These are phyloP conservation scores for Tetrahymena thermophila DNA, from an alignment of 73 alveolate genomes.

Conservation along the genomic window DNA sequence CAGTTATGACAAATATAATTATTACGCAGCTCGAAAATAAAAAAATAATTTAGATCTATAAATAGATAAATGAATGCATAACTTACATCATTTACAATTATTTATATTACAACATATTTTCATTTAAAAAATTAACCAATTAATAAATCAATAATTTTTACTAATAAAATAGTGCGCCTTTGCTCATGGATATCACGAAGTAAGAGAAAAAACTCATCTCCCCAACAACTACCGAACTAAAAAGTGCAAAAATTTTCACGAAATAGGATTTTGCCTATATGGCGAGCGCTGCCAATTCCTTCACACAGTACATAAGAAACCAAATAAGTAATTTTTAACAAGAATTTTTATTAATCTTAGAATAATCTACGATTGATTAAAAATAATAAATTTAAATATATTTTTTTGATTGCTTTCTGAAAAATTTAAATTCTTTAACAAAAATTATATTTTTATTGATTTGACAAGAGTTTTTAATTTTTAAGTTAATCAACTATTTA, in stretches of 20 bases:
- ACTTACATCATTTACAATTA: background rate
- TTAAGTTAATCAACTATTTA: background rate
- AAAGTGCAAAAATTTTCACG: slow-evolving; percentile 16
- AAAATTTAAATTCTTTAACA: too few relatives aligned
- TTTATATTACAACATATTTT: background rate
- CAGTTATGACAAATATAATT: background rate
- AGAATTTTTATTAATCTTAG: background rate
- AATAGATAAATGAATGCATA: background rate
- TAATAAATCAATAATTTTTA: too few relatives aligned
- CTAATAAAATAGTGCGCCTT: slow-evolving; percentile 31
- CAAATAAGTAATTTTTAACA: background rate
- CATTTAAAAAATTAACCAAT: too few relatives aligned
- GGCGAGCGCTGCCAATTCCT: background rate
- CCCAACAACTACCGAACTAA: slow-evolving; percentile 30
- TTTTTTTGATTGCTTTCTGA: too few relatives aligned
- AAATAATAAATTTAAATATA: too few relatives aligned
- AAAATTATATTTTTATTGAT: background rate
- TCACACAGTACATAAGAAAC: background rate
- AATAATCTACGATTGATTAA: background rate
- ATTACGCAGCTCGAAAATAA: background rate
- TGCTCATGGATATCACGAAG: slow-evolving; percentile 44
- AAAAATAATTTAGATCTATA: background rate
- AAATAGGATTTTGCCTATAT: slow-evolving; percentile 16
- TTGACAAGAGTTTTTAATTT: background rate
- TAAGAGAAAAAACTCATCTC: slow-evolving; percentile 22